Conservation (phyloP, 192 early-diverging fungal species). For the Lobulomyces angularis region DNA sequence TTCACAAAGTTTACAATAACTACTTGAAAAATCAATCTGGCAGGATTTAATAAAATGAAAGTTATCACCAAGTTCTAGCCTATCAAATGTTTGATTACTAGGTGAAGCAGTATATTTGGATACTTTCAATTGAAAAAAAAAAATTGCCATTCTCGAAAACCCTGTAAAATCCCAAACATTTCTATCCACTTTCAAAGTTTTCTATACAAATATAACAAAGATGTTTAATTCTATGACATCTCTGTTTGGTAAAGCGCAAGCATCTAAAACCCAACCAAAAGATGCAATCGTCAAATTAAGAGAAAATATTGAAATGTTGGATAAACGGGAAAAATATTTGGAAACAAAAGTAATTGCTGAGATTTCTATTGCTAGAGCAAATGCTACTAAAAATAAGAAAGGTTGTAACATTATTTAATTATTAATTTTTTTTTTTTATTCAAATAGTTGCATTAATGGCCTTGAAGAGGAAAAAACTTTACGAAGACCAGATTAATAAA, state of each 20-base stretch:
- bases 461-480: conserved; percentile 85
- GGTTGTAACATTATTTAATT: conserved; percentile 28
- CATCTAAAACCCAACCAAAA: conserved; percentile 57
- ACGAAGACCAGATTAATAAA: conserved; percentile 75
- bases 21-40: no score
- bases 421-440: not conserved
- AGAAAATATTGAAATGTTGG: conserved; percentile 84
- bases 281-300: conserved; percentile 88
- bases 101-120: no score
- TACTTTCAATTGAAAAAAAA: no score
- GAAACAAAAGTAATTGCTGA: conserved; percentile 78
- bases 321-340: conserved; percentile 82
- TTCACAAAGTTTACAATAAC: no score
- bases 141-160: no score
- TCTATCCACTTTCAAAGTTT: no score
- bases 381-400: conserved; percentile 86
- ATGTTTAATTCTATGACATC: no score
- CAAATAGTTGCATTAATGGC: conserved; percentile 69
- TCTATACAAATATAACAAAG: no score
- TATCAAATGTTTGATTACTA: no score
- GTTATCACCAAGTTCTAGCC: no score
- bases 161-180: no score
- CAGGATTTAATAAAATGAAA: no score
- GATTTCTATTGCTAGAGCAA: conserved; percentile 69
- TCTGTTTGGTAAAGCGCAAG: conserved; percentile 31